A percentile compares a stretch with the other conserved stretches of the same genome.
These are phyloP conservation scores for Proliferodiscus dingleyae DNA, from an alignment of 2,329 filamentous ascomycete species.

Conservation along the genomic window DNA sequence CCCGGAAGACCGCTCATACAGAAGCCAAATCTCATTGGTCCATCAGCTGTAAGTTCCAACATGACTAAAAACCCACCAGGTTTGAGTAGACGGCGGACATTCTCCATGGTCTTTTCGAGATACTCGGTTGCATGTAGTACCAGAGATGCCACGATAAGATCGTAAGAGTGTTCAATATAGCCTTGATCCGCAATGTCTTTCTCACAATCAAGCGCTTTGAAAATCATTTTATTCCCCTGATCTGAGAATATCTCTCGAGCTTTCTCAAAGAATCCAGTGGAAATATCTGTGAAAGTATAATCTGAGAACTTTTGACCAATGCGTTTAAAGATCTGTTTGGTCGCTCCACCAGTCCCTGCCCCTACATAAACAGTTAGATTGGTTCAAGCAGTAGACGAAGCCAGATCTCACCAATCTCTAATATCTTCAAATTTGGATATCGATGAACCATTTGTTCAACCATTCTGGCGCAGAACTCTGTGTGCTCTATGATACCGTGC, in stretches of 20 bases:
- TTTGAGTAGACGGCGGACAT: slow-evolving; percentile 27
- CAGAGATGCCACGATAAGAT: slow-evolving; percentile 22
- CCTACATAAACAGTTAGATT: slow-evolving; percentile 32
- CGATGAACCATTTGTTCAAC: slow-evolving; percentile 43
- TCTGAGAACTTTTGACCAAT: slow-evolving; percentile 31
- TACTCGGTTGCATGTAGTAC: slow-evolving; percentile 21
- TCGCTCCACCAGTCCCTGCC: slow-evolving; percentile 38
- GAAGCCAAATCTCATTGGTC: slow-evolving; percentile 20
- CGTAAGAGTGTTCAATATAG: slow-evolving; percentile 15
- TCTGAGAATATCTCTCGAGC: slow-evolving; percentile 30
- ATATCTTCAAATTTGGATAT: slow-evolving; percentile 34
- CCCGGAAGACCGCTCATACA: slow-evolving; percentile 30
- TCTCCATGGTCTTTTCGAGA: slow-evolving; percentile 22
- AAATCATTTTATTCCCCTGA: slow-evolving; percentile 18
- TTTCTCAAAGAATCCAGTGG: slow-evolving; percentile 37
- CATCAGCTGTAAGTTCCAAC: slow-evolving; percentile 24
- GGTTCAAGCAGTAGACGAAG: slow-evolving; percentile 1
- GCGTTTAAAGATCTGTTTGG: slow-evolving; percentile 31
- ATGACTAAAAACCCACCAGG: slow-evolving; percentile 28
- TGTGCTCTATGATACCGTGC: slow-evolving; percentile 77
- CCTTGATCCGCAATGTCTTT: slow-evolving; percentile 15
- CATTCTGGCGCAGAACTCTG: slow-evolving; percentile 71
- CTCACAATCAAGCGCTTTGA: slow-evolving; percentile 27
- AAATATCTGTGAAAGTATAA: slow-evolving; percentile 45
- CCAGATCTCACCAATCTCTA: slow-evolving; percentile 33